Conservation (phyloP, 768 basidiomycete species). For the Podaxis sp. region DNA sequence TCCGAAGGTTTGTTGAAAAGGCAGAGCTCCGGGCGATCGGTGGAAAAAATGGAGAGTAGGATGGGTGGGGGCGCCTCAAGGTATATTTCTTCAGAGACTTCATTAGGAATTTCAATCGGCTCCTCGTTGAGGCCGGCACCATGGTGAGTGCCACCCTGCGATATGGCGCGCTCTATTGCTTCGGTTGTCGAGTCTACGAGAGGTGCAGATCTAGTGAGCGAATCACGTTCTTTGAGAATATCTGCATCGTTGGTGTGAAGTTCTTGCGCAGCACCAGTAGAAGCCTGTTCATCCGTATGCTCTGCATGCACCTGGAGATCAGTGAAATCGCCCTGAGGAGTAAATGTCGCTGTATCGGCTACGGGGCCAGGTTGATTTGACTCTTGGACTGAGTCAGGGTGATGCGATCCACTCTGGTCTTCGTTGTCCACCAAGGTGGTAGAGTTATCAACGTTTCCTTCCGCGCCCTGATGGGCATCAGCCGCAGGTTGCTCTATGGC, state of each 20-base stretch:
- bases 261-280: background rate
- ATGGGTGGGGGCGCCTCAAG: slow-evolving; percentile 77
- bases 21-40: slow-evolving; percentile 39
- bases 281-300: background rate
- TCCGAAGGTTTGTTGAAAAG: slow-evolving; percentile 57
- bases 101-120: slow-evolving; percentile 31
- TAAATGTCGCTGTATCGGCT: background rate
- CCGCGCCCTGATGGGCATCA: background rate
- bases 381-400: background rate
- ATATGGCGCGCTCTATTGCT: background rate
- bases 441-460: background rate
- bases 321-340: background rate
- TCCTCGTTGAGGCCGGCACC: background rate
- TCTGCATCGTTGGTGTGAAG: background rate
- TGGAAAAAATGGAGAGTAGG: slow-evolving; percentile 44
- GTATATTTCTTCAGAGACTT: slow-evolving; percentile 66
- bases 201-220: background rate
- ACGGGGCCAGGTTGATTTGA: background rate
- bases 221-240: background rate
- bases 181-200: background rate
- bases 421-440: background rate
- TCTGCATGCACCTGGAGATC: background rate
- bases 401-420: background rate
- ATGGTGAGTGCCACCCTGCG: background rate
- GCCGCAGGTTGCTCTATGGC: background rate